Base-by-base conservation (phyloP, 2,329 filamentous ascomycete genomes). In the Sporothrix pallida region DNA sequence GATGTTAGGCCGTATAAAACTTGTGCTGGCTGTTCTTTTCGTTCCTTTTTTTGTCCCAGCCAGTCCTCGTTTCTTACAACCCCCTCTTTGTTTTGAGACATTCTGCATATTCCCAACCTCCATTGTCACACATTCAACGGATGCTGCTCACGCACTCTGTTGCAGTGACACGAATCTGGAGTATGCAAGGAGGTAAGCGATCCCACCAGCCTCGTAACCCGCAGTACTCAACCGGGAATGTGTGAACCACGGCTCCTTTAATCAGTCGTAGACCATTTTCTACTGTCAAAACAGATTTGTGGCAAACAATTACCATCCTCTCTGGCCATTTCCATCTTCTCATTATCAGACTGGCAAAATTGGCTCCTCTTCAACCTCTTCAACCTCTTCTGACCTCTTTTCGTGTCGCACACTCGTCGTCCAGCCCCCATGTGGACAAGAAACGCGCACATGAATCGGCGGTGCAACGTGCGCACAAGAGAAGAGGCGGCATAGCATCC, bases 401-500 rank as follows among this genome's bases (percentile, higher is more conserved):
- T 44, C 12, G n/a, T 65, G n/a, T n/a, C 42, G 8, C 52, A 8
- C 10, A 56, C 20, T 4, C 20, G 20, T 12, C 42, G 37, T 20
- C 10, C 2, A 9, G 9, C 42, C n/a, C 3, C 42, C 20, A 44
- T 23, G 42, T 44, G 62, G 37, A 26, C 42, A 23, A 9, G 3
- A 60, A 37, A 13, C 17, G 13, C 3, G n/a, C n/a, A 46, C 62
- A 48, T 15, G 0, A 37, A 48, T 65, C 42, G 8, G 62, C 23
- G 62, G 62, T 65, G 62, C n/a, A 65, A 65, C 62, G 10, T 46
- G 42, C n/a, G 42, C n/a, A 65, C 62, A 46, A 12, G 20, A 26
- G 7, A 46, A 12, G 20, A 26, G 7, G 12, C 20, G 10, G 54
- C 10, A 26, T 65, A n/a, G 46, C 42, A 44, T 7, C 60, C 58